Percentiles rank a stretch among this genome's conserved stretches.
Evolutionary conservation across 1,284 basidiomycete genomes (phyloP).

Genomic region (Athelia sp.): DNA sequence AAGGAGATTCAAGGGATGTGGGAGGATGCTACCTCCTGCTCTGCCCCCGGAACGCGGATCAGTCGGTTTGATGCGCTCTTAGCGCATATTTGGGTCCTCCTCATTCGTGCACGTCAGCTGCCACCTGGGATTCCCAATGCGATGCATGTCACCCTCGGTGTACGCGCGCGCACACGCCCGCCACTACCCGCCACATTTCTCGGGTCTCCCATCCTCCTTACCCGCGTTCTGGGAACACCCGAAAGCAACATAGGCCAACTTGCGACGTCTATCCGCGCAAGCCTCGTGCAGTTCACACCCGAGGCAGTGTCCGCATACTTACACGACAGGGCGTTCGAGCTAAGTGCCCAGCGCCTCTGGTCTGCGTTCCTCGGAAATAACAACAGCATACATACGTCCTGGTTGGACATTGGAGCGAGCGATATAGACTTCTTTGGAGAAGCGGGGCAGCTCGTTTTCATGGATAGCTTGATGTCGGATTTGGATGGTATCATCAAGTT

Average conservation of each 20-base stretch:
- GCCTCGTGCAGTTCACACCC: slow-evolving; percentile 21
- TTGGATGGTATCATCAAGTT: too few species aligned
- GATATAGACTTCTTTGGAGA: too few species aligned
- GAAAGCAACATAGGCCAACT: slow-evolving; percentile 11
- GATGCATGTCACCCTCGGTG: slow-evolving; percentile 25
- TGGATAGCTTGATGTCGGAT: too few species aligned
- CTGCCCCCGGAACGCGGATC: slow-evolving; percentile 9
- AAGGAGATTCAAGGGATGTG: slow-evolving; percentile 30
- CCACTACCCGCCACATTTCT: slow-evolving; percentile 26
- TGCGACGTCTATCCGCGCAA: slow-evolving; percentile 26
- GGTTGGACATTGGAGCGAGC: slow-evolving; percentile 17
- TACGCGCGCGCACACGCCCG: slow-evolving; percentile 26
- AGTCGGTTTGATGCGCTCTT: slow-evolving; percentile 39
- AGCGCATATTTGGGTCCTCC: slow-evolving; percentile 34
- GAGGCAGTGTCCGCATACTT: slow-evolving; percentile 25
- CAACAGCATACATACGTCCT: slow-evolving; percentile 34
- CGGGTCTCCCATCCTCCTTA: slow-evolving; percentile 31
- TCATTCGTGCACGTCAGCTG: slow-evolving; percentile 28
- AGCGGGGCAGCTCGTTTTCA: too few species aligned
- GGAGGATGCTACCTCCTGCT: slow-evolving; percentile 12
- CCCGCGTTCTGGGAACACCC: slow-evolving; percentile 13
- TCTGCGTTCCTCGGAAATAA: slow-evolving; percentile 33
- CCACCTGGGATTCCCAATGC: slow-evolving; percentile 8
- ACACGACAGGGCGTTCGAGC: slow-evolving; percentile 32
- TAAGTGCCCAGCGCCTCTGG: slow-evolving; percentile 28